Base-by-base conservation (phyloP, 768 basidiomycete species). In the Lanmaoa pseudosensibilis region DNA sequence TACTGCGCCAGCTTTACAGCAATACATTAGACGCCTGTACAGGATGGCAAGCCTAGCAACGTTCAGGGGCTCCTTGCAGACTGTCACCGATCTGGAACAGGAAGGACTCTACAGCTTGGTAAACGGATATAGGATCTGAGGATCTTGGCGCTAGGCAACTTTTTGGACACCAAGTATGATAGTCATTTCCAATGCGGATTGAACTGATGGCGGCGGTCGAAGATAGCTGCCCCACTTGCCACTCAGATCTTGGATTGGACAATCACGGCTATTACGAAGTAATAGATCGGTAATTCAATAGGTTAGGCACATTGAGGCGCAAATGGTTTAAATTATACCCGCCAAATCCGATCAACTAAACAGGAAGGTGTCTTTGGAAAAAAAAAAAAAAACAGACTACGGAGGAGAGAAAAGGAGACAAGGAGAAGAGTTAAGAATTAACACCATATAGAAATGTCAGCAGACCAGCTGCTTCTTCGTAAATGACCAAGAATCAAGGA, bases 21-120 rank as follows among this genome's bases (percentile, higher is more conserved):
- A 19, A 37, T 23, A n/a, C 16, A 27, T 36, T 56, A 56, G 57
- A 36, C 62, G 66, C 66, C 8, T n/a, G 62, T 69, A 67, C 66
- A 67, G 66, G 62, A 64, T 67, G 66, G 66, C 33, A 59, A 8
- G 18, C 30, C 18, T n/a, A 27, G 50, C 32, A 51, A 25, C 12
- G 38, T 46, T 47, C 46, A 49, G 49, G 54, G 54, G 21, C 30
- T 33, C 13, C 8, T 18, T 12, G 4, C n/a, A 9, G 21, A 12
- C 51, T 13, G 19, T 11, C n/a, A 37, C 41, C 15, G 51, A 45
- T 55, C 51, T 25, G 34, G 8, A 52, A 32, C 25, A 4, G 4
- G 21, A 33, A 2, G 36, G 23, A 33, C 30, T 66, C 58, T 64
- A 67, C 66, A 67, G 66, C 66, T 67, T 67, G 66, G 65, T 56